Base-by-base conservation (phyloP, 768 basidiomycete species). In the Glaciozyma antarctica region DNA sequence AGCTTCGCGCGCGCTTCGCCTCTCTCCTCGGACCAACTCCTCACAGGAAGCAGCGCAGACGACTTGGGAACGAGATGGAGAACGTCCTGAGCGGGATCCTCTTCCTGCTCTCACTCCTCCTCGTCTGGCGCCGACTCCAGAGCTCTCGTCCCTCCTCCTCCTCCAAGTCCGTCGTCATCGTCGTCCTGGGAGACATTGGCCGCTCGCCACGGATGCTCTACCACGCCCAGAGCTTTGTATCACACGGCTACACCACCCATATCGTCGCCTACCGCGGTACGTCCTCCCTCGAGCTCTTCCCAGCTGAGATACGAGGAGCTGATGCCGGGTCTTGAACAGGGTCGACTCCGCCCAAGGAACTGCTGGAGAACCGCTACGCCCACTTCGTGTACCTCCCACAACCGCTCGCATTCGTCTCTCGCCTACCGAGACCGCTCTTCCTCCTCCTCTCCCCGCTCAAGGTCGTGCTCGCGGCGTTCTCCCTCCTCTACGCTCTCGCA, bases 131-230 rank as follows among this genome's bases (percentile, higher is more conserved):
- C 26, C 45, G 26, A 7, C 15, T 17, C 10, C 12, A 49, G 1
- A 1, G 34, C 22, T 12, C 28, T 7, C 41, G 26, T 1, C 34
- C 60, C 17, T 16, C 44, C 30, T 58, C 54, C 5, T 55, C 44
- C 19, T 13, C 41, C 28, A 64, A 69, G 49, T 84, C 89, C 4
- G 88, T 89, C n/a, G 88, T 85, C 6, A 84, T 98, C 61, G 78
- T 98, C 56, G 95, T 99, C 19, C 81, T 99, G 15, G 95, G 95
- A 15, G 95, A 99, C 78, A 85, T 99, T 56, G 95, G 94, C 2
- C 82, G 95, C 63, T 91, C 88, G 75, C 95, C 95, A 16, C 81
- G 95, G 61, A 98, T 97, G 90, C 94, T 97, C 90, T 97, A 97
- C 76, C 95, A 99, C 72, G 87, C 94, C 0, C 85, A 94, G 75